Conservation (phyloP, 176 grass and related monocot species). For the barley (Hordeum vulgare) region DNA sequence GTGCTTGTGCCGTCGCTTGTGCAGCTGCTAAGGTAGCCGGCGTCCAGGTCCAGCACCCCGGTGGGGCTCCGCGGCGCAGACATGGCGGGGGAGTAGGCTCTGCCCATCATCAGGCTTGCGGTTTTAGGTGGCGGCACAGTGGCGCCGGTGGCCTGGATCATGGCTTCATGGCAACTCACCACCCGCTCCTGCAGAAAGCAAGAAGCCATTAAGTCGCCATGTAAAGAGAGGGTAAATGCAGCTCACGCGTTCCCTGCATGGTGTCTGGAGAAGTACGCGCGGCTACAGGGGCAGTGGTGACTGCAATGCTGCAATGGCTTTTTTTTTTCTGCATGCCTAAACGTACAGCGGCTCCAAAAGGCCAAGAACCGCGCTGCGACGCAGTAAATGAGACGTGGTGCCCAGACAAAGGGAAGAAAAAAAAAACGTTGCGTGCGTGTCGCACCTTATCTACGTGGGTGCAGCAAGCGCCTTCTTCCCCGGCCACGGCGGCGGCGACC, state of each 20-base stretch:
- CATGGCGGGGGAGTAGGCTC: neutral
- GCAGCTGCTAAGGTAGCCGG: conserved; percentile 87
- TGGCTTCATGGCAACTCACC: conserved; percentile 45
- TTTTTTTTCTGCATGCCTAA: neutral
- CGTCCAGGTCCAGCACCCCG: conserved; percentile 85
- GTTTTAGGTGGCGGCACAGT: conserved; percentile 13
- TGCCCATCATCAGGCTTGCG: neutral
- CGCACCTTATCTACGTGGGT: conserved; percentile 71
- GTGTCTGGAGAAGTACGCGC: neutral
- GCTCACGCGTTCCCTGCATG: conserved; percentile 10
- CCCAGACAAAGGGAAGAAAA: neutral
- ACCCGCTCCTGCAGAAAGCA: conserved; percentile 55
- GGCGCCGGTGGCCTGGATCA: conserved; percentile 37
- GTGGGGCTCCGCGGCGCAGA: conserved; percentile 67
- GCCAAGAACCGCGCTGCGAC: neutral
- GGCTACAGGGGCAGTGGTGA: neutral
- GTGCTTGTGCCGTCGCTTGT: conserved; percentile 19
- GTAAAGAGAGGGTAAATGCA: neutral
- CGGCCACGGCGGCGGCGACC: conserved; percentile 41
- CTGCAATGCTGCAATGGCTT: neutral
- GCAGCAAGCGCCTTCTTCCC: conserved; percentile 38
- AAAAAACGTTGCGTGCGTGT: neutral
- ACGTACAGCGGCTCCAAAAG: neutral
- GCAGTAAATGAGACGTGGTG: neutral
- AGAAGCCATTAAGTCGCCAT: conserved; percentile 12